Evolutionary conservation across 768 basidiomycete species (phyloP).

Genomic region (Auriscalpium orientale): DNA sequence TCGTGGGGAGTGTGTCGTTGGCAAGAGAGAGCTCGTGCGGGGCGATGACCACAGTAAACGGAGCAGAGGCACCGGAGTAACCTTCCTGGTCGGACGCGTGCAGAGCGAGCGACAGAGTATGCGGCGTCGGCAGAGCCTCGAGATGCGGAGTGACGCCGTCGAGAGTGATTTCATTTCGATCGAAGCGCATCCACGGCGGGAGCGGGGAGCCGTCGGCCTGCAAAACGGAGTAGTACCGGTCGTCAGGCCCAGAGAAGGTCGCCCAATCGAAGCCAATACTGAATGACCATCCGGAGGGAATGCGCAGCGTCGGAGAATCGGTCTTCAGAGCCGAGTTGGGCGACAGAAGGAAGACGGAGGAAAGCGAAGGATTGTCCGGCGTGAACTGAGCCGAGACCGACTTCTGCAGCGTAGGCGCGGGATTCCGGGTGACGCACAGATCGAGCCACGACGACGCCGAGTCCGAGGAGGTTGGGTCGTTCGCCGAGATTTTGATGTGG

Average conservation of each 20-base stretch:
- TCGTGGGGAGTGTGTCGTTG: slow-evolving; percentile 41
- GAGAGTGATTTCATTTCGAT: slow-evolving; percentile 60
- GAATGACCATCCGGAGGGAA: slow-evolving; percentile 83
- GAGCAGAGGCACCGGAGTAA: slow-evolving; percentile 50
- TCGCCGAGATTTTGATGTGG: slow-evolving; percentile 56
- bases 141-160: slow-evolving; percentile 66
- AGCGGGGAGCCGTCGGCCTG: slow-evolving; percentile 61
- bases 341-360: slow-evolving; percentile 68
- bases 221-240: slow-evolving; percentile 56
- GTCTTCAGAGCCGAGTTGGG: slow-evolving; percentile 48
- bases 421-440: slow-evolving; percentile 47
- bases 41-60: slow-evolving; percentile 63
- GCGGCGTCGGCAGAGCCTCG: slow-evolving; percentile 30
- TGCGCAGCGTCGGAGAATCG: slow-evolving; percentile 50
- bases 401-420: slow-evolving; percentile 45
- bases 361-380: slow-evolving; percentile 52
- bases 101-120: slow-evolving; percentile 44
- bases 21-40: slow-evolving; percentile 56
- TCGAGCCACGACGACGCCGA: slow-evolving; percentile 44
- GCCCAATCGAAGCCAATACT: slow-evolving; percentile 73
- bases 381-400: slow-evolving; percentile 57
- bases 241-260: slow-evolving; percentile 45
- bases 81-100: slow-evolving; percentile 69
- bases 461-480: slow-evolving; percentile 37
- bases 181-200: slow-evolving; percentile 72